A percentile compares a stretch with the other conserved stretches of the same genome.
Conservation (phyloP, 768 basidiomycete species). For the Auriculariales sp. region DNA sequence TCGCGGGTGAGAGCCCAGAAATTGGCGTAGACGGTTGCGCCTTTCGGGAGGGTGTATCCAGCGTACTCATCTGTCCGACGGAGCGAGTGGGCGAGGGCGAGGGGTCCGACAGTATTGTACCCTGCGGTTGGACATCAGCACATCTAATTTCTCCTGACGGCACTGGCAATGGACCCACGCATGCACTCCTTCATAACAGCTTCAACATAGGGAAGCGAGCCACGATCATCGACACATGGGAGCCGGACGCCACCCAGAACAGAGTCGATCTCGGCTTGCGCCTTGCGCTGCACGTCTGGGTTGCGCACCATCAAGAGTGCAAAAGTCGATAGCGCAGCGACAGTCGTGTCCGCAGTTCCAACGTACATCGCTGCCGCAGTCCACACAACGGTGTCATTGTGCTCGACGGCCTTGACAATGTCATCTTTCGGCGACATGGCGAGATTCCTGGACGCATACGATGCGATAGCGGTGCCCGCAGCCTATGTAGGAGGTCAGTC, state of each 20-base stretch:
- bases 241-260: slow-evolving; percentile 10
- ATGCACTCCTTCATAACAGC: slow-evolving; percentile 13
- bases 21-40: slow-evolving; percentile 2
- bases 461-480: background rate
- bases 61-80: background rate
- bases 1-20: slow-evolving; percentile 1
- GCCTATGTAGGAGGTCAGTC: background rate
- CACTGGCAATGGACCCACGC: background rate
- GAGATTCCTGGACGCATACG: background rate
- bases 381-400: slow-evolving; percentile 9
- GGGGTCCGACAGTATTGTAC: background rate
- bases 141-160: background rate
- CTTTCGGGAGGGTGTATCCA: slow-evolving; percentile 10
- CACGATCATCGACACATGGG: slow-evolving; percentile 9
- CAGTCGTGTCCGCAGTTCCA: slow-evolving; percentile 10
- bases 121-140: background rate
- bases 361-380: slow-evolving; percentile 8
- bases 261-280: slow-evolving; percentile 13
- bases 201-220: slow-evolving; percentile 12
- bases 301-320: slow-evolving; percentile 9
- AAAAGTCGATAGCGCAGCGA: slow-evolving; percentile 8
- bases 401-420: background rate
- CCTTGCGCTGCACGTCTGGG: slow-evolving; percentile 12
- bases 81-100: background rate
- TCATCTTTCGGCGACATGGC: background rate